A percentile compares a stretch with the other conserved stretches of the same genome.
Evolutionary conservation across 2,329 filamentous ascomycete genomes (phyloP).

Genomic region (Diaporthe sp.): DNA sequence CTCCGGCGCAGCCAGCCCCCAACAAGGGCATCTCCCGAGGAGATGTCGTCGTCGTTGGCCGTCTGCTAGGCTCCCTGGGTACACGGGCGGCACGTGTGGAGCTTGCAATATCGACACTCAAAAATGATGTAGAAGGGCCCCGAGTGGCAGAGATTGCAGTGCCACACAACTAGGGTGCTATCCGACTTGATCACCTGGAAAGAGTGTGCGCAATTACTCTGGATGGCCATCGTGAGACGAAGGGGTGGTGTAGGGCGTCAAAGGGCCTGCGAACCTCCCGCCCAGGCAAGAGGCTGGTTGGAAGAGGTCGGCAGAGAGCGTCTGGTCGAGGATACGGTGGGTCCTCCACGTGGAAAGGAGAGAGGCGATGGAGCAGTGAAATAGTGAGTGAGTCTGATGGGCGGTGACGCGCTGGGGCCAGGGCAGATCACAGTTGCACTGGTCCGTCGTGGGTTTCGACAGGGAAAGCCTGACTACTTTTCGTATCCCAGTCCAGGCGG

Average conservation of each 20-base stretch:
- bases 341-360: conserved; percentile 16
- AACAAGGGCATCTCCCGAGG: not conserved
- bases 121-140: conserved; percentile 79
- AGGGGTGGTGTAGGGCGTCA: conserved; percentile 13
- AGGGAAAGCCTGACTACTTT: conserved; percentile 36
- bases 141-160: conserved; percentile 74
- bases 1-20: conserved; percentile 32
- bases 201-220: conserved; percentile 71
- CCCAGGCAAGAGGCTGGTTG: conserved; percentile 31
- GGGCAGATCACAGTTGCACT: conserved; percentile 33
- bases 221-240: conserved; percentile 63
- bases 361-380: conserved; percentile 35
- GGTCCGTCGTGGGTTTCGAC: conserved; percentile 21
- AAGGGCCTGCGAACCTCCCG: conserved; percentile 2
- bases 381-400: conserved; percentile 33
- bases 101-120: conserved; percentile 78
- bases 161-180: conserved; percentile 75
- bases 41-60: not conserved
- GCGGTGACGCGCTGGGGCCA: conserved; percentile 32
- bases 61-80: conserved; percentile 57
- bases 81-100: conserved; percentile 74
- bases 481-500: conserved; percentile 17
- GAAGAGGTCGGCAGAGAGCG: conserved; percentile 21
- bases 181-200: conserved; percentile 79
- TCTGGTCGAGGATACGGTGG: conserved; percentile 11